Evolutionary conservation across 2,329 filamentous ascomycete genomes (phyloP).

Genomic region (Periconia sp.): DNA sequence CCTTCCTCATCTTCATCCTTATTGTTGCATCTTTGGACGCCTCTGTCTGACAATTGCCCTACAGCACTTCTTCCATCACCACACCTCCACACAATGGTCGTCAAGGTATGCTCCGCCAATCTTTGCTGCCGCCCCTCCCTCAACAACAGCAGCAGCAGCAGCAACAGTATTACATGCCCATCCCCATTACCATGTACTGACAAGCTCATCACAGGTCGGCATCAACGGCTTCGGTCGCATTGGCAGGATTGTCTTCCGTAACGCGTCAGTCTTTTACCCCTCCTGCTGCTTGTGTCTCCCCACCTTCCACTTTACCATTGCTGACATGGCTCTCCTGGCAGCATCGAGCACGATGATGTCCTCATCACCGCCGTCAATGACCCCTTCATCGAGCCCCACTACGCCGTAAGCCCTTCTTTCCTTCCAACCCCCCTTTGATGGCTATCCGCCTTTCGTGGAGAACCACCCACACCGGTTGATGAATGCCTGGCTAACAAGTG

Average conservation of each 20-base stretch:
- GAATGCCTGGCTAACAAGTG: not conserved
- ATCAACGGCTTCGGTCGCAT: constrained; percentile 99
- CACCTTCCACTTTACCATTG: not conserved
- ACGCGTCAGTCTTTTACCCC: constrained; percentile 64
- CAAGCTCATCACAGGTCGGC: constrained; percentile 64
- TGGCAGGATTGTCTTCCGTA: constrained; percentile 98
- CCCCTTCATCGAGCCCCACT: constrained; percentile 97
- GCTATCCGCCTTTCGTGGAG: not conserved
- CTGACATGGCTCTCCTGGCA: constrained; percentile 38
- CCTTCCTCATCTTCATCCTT: constrained; percentile 4
- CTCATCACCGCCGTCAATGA: constrained; percentile 97
- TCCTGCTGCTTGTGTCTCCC: constrained; percentile 1
- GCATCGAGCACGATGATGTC: constrained; percentile 82
- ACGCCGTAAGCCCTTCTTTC: constrained; percentile 73
- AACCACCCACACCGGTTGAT: not conserved
- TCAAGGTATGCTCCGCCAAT: constrained; percentile 44
- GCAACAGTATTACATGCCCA: too few species aligned
- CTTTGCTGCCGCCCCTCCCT: too few species aligned
- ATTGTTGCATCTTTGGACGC: not conserved
- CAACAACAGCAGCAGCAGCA: too few species aligned
- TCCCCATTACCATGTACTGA: not conserved
- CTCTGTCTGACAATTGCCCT: too few species aligned
- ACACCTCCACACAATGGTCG: constrained; percentile 42
- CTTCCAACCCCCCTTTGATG: constrained; percentile 1
- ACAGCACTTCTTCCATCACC: constrained; percentile 2